These are phyloP conservation scores for Simmondsia chinensis DNA, from an alignment of 148 eudicot species.

Conservation along the genomic window DNA sequence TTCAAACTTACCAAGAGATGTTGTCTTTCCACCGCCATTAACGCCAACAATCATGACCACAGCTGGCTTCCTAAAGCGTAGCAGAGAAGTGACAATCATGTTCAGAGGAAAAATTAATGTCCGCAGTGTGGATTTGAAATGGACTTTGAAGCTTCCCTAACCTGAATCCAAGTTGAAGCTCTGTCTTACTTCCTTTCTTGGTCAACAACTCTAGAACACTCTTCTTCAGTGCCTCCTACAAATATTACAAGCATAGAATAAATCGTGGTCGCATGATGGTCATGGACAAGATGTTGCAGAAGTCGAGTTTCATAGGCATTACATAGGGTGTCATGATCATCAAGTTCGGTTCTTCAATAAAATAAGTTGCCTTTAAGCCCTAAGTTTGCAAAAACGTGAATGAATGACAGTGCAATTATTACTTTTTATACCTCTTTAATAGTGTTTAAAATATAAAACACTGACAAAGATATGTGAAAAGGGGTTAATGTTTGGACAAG, in stretches of 20 bases:
- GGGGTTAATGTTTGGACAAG: too few species aligned
- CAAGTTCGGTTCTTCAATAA: too few species aligned
- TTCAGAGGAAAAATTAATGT: background rate
- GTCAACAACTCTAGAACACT: constrained; percentile 66
- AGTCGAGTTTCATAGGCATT: too few species aligned
- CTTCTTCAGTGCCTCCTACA: constrained; percentile 80
- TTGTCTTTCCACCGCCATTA: constrained; percentile 98
- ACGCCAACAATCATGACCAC: constrained; percentile 96
- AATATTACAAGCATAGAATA: constrained; percentile 7
- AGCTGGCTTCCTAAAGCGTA: constrained; percentile 72
- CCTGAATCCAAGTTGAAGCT: constrained; percentile 91
- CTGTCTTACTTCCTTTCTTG: constrained; percentile 66
- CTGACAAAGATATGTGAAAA: too few species aligned
- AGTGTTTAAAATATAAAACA: too few species aligned
- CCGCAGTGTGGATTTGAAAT: background rate
- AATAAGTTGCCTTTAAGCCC: too few species aligned
- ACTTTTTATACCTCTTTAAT: too few species aligned
- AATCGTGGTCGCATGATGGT: too few species aligned
- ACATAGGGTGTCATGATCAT: too few species aligned
- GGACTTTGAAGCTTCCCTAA: constrained; percentile 13
- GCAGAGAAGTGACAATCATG: constrained; percentile 6
- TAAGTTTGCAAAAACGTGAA: too few species aligned
- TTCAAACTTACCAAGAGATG: constrained; percentile 76
- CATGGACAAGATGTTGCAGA: too few species aligned
- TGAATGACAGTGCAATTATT: too few species aligned